Conservation (phyloP, 129 eudicot species). For the carrot (Daucus carota) region DNA sequence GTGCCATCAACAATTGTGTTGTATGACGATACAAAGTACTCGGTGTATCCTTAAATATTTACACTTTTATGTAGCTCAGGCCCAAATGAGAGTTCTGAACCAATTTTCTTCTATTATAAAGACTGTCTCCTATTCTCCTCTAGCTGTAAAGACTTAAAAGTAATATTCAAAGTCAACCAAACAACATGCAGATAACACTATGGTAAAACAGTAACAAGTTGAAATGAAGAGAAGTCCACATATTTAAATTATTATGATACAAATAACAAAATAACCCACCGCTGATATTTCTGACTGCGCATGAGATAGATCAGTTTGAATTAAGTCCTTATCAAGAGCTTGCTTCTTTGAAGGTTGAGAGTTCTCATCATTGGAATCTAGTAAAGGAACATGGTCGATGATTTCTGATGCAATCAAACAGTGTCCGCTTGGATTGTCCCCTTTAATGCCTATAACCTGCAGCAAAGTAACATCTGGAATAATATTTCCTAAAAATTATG, state of each 20-base stretch:
- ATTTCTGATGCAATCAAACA: slow-evolving; percentile 83
- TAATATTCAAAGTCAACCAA: not conserved
- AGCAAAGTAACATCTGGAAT: slow-evolving; percentile 14
- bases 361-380: slow-evolving; percentile 34
- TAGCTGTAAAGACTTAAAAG: not conserved
- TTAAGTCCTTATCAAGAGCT: slow-evolving; percentile 55
- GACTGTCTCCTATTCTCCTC: not conserved
- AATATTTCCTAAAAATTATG: not conserved
- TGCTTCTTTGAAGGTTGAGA: slow-evolving; percentile 54
- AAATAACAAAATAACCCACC: slow-evolving; percentile 45
- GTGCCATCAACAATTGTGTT: not conserved
- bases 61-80: not conserved
- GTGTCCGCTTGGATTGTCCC: slow-evolving; percentile 97
- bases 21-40: not conserved
- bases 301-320: slow-evolving; percentile 30
- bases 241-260: not conserved
- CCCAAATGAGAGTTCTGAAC: not conserved
- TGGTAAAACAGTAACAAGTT: not conserved
- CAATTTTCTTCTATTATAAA: not conserved
- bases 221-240: not conserved
- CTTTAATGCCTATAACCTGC: slow-evolving; percentile 92
- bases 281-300: slow-evolving; percentile 51
- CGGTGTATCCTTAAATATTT: not conserved
- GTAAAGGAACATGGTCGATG: slow-evolving; percentile 50
- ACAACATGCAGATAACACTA: not conserved